Base-by-base conservation (phyloP, 2,329 filamentous ascomycete species). In the Ceratocystis cubensis region DNA sequence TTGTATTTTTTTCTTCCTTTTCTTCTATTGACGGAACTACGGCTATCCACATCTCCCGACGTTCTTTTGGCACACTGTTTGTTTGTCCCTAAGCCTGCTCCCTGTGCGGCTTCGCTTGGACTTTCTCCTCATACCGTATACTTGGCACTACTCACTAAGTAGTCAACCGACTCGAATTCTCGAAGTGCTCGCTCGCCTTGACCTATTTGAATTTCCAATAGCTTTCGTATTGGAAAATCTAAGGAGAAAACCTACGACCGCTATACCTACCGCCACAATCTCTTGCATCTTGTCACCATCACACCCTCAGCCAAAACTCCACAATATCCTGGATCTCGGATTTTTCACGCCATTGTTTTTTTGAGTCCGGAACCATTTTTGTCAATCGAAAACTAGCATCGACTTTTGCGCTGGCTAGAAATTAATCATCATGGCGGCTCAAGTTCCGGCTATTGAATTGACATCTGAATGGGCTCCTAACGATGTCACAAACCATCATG, bases 401-500 rank as follows among this genome's bases (percentile, higher is more conserved):
- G 8, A 25, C 33, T 25, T 25, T 15, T 17, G 30, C 25, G n/a
- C 50, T 13, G 30, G 2, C 46, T 28, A 45, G n/a, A 45, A 64
- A 33, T 44, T 20, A 30, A 28, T 20, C 33, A 37, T 25, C 46
- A 65, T 65, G 64, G 22, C 44, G 25, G 22, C 64, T 37, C 66
- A 50, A 17, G 56, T 59, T 57, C 66, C 66, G 17, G 48, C 66
- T 59, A 64, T 44, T 8, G 66, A 68, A 37, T 46, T 68, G 22
- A 68, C 64, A 30, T 68, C 66, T n/a, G 66, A 68, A 20, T 68
- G 66, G 66, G 66, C 66, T 59, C 66, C 66, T 20, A 68, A 65
- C 48, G 66, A 68, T 46, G 63, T 68, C 63, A 68, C 66, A 6
- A 68, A 68, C 50, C 66, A 68, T 57, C 57, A 68, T 50, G 66